Evolutionary conservation across 768 basidiomycete species (phyloP), one percentile per base, ranked within the genome.

Genomic region (Boletus tomentosulus): DNA sequence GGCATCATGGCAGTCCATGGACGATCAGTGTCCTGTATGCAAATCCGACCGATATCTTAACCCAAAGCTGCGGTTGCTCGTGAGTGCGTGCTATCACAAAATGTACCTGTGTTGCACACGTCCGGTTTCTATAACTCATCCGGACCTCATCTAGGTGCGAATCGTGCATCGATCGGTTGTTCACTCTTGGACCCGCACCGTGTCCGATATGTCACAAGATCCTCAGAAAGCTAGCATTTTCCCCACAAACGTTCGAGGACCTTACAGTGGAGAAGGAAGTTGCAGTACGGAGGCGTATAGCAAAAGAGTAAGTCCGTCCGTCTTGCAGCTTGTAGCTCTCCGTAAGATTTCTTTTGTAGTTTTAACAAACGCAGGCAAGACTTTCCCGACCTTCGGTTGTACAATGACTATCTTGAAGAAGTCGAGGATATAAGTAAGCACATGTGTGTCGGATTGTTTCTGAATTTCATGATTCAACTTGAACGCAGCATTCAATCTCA

Each of bases 81-180:
- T 99, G 62, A 93, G 91, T 70, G 87, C 92, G 15, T 99, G 97
- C 69, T 99, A 97, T 71, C 97, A 99, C 73, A 97, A 97, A 80
- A 96, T 98, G 97, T 94, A 59, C 57, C 76, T 70, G 33, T 44
- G 53, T 48, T 30, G 24, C 31, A 25, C 24, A 22, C 25, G 28
- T 28, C 34, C 46, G 9, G 31, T 35, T 31, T 19, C 25, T 28
- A 33, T 48, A 19, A 48, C 59, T 70, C 25, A 62, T 55, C 9
- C 1, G 12, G 8, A 19, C 19, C 19, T 19, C 41, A 24, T 46
- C n/a, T 56, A 96, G 94, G 92, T 98, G 97, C 74, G 96, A 98
- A 75, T 92, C 92, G 1, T 99, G 97, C 70, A 97, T 99, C 63
- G 97, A 98, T 71, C 84, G 95, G 8, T 71, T 98, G 38, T 99